Conservation (phyloP, 768 basidiomycete genomes). For the Hericium erinaceus region DNA sequence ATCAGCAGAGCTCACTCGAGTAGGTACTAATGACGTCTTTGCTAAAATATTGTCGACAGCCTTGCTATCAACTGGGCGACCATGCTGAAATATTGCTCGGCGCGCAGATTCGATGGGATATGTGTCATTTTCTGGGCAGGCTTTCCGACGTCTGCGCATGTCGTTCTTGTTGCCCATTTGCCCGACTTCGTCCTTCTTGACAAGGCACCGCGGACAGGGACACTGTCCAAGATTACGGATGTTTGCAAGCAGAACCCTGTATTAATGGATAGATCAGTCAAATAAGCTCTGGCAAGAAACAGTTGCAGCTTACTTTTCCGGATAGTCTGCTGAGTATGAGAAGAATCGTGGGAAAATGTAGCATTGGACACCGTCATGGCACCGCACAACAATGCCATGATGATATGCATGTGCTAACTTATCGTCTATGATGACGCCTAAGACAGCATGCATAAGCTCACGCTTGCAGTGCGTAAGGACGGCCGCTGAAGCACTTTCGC, state of each 20-base stretch:
- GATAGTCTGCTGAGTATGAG: conserved; percentile 26
- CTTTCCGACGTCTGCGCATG: conserved; percentile 9
- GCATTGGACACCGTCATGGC: conserved; percentile 18
- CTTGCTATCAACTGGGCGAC: neutral
- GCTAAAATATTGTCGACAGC: conserved; percentile 5
- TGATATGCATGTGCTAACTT: conserved; percentile 19
- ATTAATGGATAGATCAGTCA: no score
- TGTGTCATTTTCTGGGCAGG: conserved; percentile 5
- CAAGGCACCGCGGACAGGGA: conserved; percentile 23
- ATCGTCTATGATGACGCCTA: conserved; percentile 16
- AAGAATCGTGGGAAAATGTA: conserved; percentile 19
- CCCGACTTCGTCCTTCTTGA: conserved; percentile 14
- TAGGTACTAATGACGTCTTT: conserved; percentile 22
- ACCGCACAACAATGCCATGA: conserved; percentile 20
- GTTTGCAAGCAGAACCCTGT: conserved; percentile 18
- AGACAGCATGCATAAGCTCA: conserved; percentile 24
- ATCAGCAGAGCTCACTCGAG: conserved; percentile 13
- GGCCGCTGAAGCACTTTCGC: conserved; percentile 1
- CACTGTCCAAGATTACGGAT: conserved; percentile 18
- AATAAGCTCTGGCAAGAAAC: neutral
- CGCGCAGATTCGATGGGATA: neutral
- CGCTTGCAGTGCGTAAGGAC: conserved; percentile 23
- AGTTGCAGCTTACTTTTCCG: conserved; percentile 24
- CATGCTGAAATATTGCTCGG: neutral
- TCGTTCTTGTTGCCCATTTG: conserved; percentile 7